Evolutionary conservation across 1,284 basidiomycete species (phyloP).

Genomic region (Microstroma glucosiphilum): DNA sequence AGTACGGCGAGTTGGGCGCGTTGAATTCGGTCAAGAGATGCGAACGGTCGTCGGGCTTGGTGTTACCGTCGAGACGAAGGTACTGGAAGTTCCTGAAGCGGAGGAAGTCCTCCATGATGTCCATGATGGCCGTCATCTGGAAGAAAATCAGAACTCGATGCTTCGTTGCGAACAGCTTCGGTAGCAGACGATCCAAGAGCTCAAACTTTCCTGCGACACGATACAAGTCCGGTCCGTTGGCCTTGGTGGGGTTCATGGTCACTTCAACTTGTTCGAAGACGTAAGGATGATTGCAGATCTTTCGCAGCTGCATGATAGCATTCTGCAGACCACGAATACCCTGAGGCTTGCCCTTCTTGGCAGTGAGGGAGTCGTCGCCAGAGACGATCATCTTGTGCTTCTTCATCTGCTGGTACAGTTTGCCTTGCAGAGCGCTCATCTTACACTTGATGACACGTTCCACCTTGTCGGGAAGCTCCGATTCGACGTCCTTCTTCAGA

Average conservation of each 20-base stretch:
- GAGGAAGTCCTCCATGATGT: conserved; percentile 97
- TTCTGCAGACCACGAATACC: conserved; percentile 67
- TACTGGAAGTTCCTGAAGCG: conserved; percentile 84
- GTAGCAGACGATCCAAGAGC: conserved; percentile 82
- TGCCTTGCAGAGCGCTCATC: conserved; percentile 89
- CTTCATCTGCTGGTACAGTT: conserved; percentile 97
- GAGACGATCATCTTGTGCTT: conserved; percentile 77
- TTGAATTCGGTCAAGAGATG: conserved; percentile 86
- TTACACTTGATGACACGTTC: conserved; percentile 98
- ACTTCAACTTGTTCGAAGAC: conserved; percentile 92
- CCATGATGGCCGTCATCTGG: conserved; percentile 99
- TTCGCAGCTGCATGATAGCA: conserved; percentile 96
- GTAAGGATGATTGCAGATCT: conserved; percentile 81
- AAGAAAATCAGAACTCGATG: conserved; percentile 98
- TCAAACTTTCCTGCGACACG: conserved; percentile 91
- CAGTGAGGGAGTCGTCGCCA: conserved; percentile 39
- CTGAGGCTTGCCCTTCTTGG: conserved; percentile 43
- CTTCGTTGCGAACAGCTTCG: conserved; percentile 85
- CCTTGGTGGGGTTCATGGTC: conserved; percentile 73
- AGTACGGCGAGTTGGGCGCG: conserved; percentile 78
- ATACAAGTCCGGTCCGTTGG: conserved; percentile 71
- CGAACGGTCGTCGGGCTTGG: conserved; percentile 95
- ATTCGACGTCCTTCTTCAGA: conserved; percentile 97
- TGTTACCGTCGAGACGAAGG: conserved; percentile 91
- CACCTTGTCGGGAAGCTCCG: conserved; percentile 94